Base-by-base conservation (phyloP, 495 filamentous ascomycete species). In the Talaromyces thailandensis region DNA sequence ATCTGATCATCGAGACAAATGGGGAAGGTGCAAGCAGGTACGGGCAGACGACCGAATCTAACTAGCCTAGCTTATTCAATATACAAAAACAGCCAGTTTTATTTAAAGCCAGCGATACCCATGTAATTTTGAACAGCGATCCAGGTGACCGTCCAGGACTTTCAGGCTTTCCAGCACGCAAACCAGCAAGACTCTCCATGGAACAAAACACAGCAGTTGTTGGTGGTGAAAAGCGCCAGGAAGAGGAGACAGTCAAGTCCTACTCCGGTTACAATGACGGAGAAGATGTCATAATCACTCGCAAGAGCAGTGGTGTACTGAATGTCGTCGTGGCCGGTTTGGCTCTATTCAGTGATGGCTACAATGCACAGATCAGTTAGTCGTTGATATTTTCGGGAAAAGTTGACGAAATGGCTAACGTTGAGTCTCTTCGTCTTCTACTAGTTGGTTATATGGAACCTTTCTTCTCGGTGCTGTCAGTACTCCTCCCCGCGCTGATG, bases 321-420 rank as follows among this genome's bases (percentile, higher is more conserved):
- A 75, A 71, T 40, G 72, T 76, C 8, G 28, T 77, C 18, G 64
- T 77, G 16, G 63, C 73, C 0, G 75, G 76, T 0, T 35, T 76
- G 18, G 76, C 74, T 16, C 67, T 79, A 1, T 74, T 76, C 65
- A 71, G 69, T 31, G 76, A 79, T 67, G 76, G 76, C 11, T 79
- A 78, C 66, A 78, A 77, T 63, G 74, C 70, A 16, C 71, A 77
- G 58, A 73, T 76, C 56, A 71, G 71, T 73, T 48, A 31, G 25
- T 56, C 31, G 16, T 12, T 16, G 6, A 14, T 29, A 1, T 31
- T 18, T 51, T 6, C 16, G 4, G 55, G 62, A 62, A 64, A 11
- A 7, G 43, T 3, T 12, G 25, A 24, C 1, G 7, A 7, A 9
- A 24, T 11, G 9, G 25, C 53, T 29, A 16, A 56, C 12, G 21